A percentile compares a stretch with the other conserved stretches of the same genome.
These are phyloP conservation scores for Setaria italica DNA, from an alignment of 202 grass and related monocot genomes.

Conservation along the genomic window DNA sequence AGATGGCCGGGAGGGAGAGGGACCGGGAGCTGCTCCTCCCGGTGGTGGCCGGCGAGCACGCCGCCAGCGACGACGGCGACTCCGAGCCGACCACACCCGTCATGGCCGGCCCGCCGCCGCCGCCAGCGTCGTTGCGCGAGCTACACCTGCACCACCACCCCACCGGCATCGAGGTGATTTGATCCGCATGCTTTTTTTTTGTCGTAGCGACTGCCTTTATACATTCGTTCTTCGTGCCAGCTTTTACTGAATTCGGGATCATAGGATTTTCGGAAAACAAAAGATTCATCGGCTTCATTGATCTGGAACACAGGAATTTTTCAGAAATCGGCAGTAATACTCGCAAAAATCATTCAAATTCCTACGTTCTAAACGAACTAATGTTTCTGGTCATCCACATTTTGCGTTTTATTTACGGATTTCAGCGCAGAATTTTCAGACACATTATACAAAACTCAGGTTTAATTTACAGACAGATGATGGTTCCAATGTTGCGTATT, in stretches of 20 bases:
- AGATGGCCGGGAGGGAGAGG: conserved; percentile 43
- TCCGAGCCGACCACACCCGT: conserved; percentile 1
- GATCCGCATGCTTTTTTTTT: too few relatives aligned
- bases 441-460: too few relatives aligned
- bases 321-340: neutral
- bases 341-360: neutral
- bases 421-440: neutral
- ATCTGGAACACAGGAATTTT: neutral
- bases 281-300: neutral
- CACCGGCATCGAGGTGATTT: conserved; percentile 40
- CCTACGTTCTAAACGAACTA: neutral
- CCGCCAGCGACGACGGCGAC: neutral
- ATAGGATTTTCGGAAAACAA: neutral
- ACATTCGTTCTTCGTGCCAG: too few relatives aligned
- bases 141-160: conserved; percentile 37
- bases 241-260: neutral
- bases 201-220: too few relatives aligned
- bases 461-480: too few relatives aligned
- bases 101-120: neutral
- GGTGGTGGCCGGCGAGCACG: conserved; percentile 36
- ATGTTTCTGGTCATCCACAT: neutral
- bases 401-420: neutral
- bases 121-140: neutral
- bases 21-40: conserved; percentile 50
- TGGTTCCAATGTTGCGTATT: neutral